Evolutionary conservation across 805 yeast genomes (phyloP), one percentile per base, ranked within the genome.

Genomic region (Ogataea haglerorum): DNA sequence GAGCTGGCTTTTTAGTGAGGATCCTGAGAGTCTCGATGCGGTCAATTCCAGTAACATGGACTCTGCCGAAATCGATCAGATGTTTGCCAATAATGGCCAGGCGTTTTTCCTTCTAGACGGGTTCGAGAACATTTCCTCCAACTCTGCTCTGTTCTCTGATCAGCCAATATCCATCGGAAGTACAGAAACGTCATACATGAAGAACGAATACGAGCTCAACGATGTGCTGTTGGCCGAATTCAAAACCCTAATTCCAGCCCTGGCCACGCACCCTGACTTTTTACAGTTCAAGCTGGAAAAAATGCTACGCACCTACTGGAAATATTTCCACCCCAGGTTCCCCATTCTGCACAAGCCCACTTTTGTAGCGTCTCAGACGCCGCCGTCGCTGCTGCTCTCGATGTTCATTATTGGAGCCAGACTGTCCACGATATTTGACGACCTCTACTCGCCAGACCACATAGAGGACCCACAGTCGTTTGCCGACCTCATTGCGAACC

Each of bases 281-380:
- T 49, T 57, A 7, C 45, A 40, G 22, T 15, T 36, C 3, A 63
- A 58, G 46, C 39, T 64, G 10, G 63, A 61, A 38, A 54, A 53
- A 30, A 46, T 60, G 2, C 46, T 65, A 16, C 47, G 55, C 27
- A 60, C 61, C 1, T 81, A 77, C 54, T 81, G 87, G 87, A 60
- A 63, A 26, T 67, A 70, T 10, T 79, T 77, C 51, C 82, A 80
- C 52, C 76, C 79, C 0, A 75, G 79, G 48, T 76, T 75, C 45
- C 73, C 84, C 2, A 65, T 80, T 27, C 58, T 81, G 18, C 87
- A 80, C 54, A 65, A 67, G 36, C 80, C 83, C 3, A 72, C 85
- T 5, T 82, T 81, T 45, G 65, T 63, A 29, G 73, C 83, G 1
- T 56, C 61, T 14, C 52, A 55, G 1, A 63, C 76, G 0, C 76